Evolutionary conservation across 1,284 basidiomycete species (phyloP).

Genomic region (Flammula alnicola): DNA sequence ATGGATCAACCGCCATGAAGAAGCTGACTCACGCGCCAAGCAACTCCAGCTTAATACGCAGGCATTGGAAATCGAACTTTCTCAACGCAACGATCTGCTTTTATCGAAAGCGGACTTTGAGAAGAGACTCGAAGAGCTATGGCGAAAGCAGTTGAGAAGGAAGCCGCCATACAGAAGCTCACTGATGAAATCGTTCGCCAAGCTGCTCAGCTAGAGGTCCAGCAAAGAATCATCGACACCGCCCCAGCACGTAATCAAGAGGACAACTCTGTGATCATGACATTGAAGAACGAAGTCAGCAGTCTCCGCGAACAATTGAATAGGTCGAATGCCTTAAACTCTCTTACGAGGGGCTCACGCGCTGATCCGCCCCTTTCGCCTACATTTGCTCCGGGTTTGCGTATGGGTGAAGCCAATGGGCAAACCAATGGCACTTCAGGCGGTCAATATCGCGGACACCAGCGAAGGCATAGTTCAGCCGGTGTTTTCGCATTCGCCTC

Average conservation of each 20-base stretch:
- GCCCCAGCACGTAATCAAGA: constrained; percentile 72
- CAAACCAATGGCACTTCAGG: constrained; percentile 40
- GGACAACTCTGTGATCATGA: constrained; percentile 84
- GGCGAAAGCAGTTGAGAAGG: constrained; percentile 81
- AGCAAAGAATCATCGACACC: constrained; percentile 69
- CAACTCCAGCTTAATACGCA: constrained; percentile 77
- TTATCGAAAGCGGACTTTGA: constrained; percentile 84
- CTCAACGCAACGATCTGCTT: constrained; percentile 80
- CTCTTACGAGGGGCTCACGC: constrained; percentile 73
- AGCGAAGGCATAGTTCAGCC: constrained; percentile 85
- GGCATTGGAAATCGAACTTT: constrained; percentile 74
- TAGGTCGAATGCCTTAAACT: constrained; percentile 88
- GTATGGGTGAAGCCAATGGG: constrained; percentile 55
- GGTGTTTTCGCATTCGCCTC: constrained; percentile 73
- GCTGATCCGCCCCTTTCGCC: constrained; percentile 80
- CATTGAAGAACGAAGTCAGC: constrained; percentile 91
- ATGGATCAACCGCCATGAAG: constrained; percentile 90
- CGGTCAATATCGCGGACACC: constrained; percentile 56
- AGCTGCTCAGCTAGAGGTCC: constrained; percentile 80
- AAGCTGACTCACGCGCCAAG: constrained; percentile 81
- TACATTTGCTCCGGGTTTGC: constrained; percentile 76
- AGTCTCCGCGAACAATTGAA: constrained; percentile 94
- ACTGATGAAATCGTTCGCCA: constrained; percentile 79
- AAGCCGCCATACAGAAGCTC: constrained; percentile 81
- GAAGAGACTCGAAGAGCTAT: constrained; percentile 80